A percentile compares a stretch with the other conserved stretches of the same genome.
Evolutionary conservation across 805 yeast species (phyloP).

Genomic region (Candida railenensis): DNA sequence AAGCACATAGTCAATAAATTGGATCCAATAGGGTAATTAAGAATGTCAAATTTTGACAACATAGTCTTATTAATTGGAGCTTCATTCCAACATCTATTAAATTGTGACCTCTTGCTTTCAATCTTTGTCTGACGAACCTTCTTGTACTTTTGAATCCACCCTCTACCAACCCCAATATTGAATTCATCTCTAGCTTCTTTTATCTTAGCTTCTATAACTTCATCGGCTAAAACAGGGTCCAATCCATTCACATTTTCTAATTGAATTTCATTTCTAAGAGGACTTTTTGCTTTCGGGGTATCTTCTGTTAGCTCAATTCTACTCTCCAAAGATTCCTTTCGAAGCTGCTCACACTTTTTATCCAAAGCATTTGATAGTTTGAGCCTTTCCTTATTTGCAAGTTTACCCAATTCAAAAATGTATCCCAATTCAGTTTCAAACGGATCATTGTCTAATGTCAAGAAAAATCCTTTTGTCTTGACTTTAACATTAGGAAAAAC

Average conservation of each 20-base stretch:
- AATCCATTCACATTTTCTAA: neutral
- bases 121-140: constrained; percentile 22
- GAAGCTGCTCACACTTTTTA: constrained; percentile 18
- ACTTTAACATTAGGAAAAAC: constrained; percentile 58
- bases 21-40: constrained; percentile 34
- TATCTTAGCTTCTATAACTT: constrained; percentile 23
- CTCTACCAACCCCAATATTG: constrained; percentile 24
- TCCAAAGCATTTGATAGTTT: constrained; percentile 46
- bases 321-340: constrained; percentile 13
- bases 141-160: constrained; percentile 35
- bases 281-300: constrained; percentile 1
- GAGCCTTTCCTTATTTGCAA: constrained; percentile 63
- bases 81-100: constrained; percentile 31
- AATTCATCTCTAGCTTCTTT: constrained; percentile 24
- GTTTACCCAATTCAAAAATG: constrained; percentile 61
- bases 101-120: constrained; percentile 24
- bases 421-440: constrained; percentile 74
- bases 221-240: constrained; percentile 16
- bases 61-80: constrained; percentile 30
- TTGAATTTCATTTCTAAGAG: constrained; percentile 7
- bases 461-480: constrained; percentile 52
- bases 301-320: constrained; percentile 9
- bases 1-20: constrained; percentile 29
- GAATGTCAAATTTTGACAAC: constrained; percentile 31
- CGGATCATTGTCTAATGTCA: constrained; percentile 84